Conservation (phyloP, 768 basidiomycete genomes). For the Coprinopsis sp. region DNA sequence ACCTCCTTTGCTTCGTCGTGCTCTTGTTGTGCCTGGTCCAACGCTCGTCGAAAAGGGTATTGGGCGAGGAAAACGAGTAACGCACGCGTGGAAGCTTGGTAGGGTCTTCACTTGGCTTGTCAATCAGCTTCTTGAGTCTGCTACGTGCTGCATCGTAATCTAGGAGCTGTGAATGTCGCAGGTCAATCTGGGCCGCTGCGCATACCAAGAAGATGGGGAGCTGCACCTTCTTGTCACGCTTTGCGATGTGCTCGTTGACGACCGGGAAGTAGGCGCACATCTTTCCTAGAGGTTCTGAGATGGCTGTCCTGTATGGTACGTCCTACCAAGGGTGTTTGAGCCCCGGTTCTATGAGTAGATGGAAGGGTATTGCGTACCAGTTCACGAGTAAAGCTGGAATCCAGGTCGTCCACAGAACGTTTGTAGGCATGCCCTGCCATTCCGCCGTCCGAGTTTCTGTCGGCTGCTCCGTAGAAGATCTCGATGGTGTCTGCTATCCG, state of each 20-base stretch:
- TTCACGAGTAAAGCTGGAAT: conserved; percentile 77
- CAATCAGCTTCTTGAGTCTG: conserved; percentile 81
- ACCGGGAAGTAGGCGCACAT: conserved; percentile 94
- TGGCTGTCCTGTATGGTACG: conserved; percentile 87
- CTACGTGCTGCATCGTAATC: conserved; percentile 94
- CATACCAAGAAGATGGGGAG: background rate
- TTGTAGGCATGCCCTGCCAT: conserved; percentile 98
- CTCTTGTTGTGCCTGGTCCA: conserved; percentile 85
- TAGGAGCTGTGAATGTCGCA: conserved; percentile 54
- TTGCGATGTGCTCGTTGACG: conserved; percentile 89
- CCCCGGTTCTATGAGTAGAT: background rate
- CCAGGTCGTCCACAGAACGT: conserved; percentile 90
- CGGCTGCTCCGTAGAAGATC: conserved; percentile 84
- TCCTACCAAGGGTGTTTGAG: conserved; percentile 49
- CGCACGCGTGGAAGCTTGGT: conserved; percentile 82
- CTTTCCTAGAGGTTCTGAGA: conserved; percentile 93
- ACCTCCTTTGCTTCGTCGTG: conserved; percentile 93
- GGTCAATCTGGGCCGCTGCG: background rate
- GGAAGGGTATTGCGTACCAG: conserved; percentile 51
- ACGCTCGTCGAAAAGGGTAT: conserved; percentile 1
- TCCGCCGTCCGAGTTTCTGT: conserved; percentile 82
- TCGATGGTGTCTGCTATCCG: conserved; percentile 92
- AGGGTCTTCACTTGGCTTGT: conserved; percentile 92
- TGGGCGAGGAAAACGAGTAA: conserved; percentile 2
- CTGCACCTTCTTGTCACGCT: conserved; percentile 92